Evolutionary conservation across 2,329 filamentous ascomycete species (phyloP), one percentile per base, ranked within the genome.

Genomic region (Septoria linicola): DNA sequence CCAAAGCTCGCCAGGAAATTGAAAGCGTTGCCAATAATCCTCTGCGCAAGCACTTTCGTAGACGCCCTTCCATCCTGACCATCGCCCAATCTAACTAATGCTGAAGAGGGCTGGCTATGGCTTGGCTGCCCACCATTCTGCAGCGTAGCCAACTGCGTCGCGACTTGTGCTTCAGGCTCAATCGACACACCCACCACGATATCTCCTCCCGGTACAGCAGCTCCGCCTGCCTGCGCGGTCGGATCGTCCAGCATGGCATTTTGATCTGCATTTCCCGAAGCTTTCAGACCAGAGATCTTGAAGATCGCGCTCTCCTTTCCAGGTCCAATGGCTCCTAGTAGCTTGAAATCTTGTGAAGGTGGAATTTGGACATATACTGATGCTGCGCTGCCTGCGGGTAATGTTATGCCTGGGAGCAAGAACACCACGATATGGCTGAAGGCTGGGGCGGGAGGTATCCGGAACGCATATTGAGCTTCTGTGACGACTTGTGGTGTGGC

Each of bases 1-100:
- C 87, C 87, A 75, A 95, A 97, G 63, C 89, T 87, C 3, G 92
- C 84, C 51, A 99, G 76, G 69, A 96, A 97, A 72, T 99, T 96
- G 71, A 97, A 99, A 11, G 92, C 93, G 70, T 96, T 96, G 63
- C 89, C 87, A 63, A 99, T 97, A 62, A 99, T 96, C 58, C 89
- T 79, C 72, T 97, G 90, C 23, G 93, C 93, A 19, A 99, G 77
- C 2, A 89, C 75, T 58, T 88, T 83, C 0, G 89, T 93, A n/a
- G 80, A 77, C 1, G 83, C 76, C 40, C 73, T 57, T 3, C 57
- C 55, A 11, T 48, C 56, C 3, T 53, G 40, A 31, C 43, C 8
- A 19, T 59, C 55, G 19, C 56, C 51, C 21, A 58, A 34, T 17
- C 68, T 60, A 0, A 74, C 70, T 21, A 75, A 32, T 20, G 70